Evolutionary conservation across 2,329 filamentous ascomycete genomes (phyloP).

Genomic region (Cladosporium sp.): DNA sequence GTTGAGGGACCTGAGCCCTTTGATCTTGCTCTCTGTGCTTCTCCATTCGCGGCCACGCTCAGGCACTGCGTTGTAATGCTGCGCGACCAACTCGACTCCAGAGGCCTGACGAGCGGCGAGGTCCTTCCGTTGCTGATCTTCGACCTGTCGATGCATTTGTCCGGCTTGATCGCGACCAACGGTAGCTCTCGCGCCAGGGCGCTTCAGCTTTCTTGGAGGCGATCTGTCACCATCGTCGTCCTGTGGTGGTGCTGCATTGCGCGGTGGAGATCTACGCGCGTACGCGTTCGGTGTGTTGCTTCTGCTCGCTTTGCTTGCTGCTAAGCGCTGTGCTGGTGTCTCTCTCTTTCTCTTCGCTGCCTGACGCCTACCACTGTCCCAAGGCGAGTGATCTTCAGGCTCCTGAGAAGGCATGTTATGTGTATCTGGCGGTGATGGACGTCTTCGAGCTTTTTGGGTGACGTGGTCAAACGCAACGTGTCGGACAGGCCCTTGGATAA

Average conservation of each 20-base stretch:
- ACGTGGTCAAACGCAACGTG: too few species aligned
- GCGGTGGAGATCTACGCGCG: slow-evolving; percentile 29
- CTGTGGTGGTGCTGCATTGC: slow-evolving; percentile 16
- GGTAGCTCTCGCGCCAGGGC: slow-evolving; percentile 43
- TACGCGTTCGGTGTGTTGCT: slow-evolving; percentile 30
- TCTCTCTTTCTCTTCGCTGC: slow-evolving; percentile 30
- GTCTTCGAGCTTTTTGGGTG: too few species aligned
- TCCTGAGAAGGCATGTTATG: slow-evolving; percentile 17
- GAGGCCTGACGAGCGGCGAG: slow-evolving; percentile 43
- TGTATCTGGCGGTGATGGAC: not conserved
- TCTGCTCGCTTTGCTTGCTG: slow-evolving; percentile 21
- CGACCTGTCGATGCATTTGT: slow-evolving; percentile 41
- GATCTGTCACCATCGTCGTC: slow-evolving; percentile 25
- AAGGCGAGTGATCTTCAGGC: slow-evolving; percentile 19
- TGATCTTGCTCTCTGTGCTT: slow-evolving; percentile 89
- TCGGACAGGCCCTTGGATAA: too few species aligned
- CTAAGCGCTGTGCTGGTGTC: slow-evolving; percentile 23
- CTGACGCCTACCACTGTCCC: slow-evolving; percentile 16
- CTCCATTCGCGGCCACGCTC: slow-evolving; percentile 93
- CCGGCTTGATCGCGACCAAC: slow-evolving; percentile 67
- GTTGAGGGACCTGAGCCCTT: slow-evolving; percentile 89
- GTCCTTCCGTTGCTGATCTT: slow-evolving; percentile 44
- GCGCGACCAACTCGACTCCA: slow-evolving; percentile 68
- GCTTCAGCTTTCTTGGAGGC: slow-evolving; percentile 35
- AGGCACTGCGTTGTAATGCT: slow-evolving; percentile 95